Base-by-base conservation (phyloP, 2,329 filamentous ascomycete species). In the Paecilomyces sp. region DNA sequence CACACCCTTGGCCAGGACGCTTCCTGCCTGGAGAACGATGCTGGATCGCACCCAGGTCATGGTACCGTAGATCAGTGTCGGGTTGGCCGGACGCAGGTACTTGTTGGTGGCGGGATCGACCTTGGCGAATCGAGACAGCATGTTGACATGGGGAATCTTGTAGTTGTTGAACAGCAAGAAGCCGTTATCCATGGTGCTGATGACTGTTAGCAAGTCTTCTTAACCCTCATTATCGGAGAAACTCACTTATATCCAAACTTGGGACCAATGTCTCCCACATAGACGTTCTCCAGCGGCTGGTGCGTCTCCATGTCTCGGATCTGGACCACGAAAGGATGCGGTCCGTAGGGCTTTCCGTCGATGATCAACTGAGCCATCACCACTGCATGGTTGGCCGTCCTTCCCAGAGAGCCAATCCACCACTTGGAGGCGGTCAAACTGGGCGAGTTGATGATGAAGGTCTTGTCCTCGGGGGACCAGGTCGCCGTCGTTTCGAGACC, bases 361-460 rank as follows among this genome's bases (percentile, higher is more conserved):
- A 91, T 82, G 62, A 87, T 83, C 30, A 92, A 80, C 74, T 92
- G 89, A 0, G 90, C 89, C 82, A 92, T 91, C 3, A 92, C 88
- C 1, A 90, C 85, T 1, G 89, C 89, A 68, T 91, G 82, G 70
- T 90, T 92, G 53, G 90, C 89, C 2, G 87, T 87, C 66, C 88
- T 82, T 57, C 89, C 90, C 3, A 92, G 80, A 11, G 88, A 89
- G 1, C 90, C 90, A 66, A 91, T 91, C 90, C 90, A 92, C 89
- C 89, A 93, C 71, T 93, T 93, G 34, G 87, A 88, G 0, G 89
- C 84, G 1, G 89, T 92, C 59, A 92, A 79, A 62, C 85, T 80
- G 9, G 89, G 89, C 0, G 88, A 90, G 74, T 92, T 85, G 36
- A 92, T 80, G 13, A 80, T 87, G 67, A 92, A 92, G 2, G 86